Percentiles rank a stretch among this genome's conserved stretches.
Evolutionary conservation across 2,329 filamentous ascomycete species (phyloP).

Genomic region (Xylaria sp.): DNA sequence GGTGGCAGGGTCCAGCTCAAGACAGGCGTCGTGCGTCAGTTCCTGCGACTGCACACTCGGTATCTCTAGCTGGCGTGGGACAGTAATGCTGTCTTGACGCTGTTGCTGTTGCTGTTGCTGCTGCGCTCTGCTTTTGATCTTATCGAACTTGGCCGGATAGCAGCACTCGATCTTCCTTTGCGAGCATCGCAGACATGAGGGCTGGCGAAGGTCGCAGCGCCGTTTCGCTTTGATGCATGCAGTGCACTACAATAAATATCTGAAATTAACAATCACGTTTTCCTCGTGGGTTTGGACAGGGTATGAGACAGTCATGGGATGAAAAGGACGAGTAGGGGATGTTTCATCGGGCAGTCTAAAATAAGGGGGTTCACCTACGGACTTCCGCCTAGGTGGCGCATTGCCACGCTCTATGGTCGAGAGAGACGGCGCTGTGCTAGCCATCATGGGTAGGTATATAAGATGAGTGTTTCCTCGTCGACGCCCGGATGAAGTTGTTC

Average conservation of each 20-base stretch:
- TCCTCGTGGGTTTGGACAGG: background rate
- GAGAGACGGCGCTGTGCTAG: conserved; percentile 12
- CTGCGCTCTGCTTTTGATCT: background rate
- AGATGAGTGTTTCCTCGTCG: too few relatives aligned
- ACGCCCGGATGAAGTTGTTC: too few relatives aligned
- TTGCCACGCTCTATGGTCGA: conserved; percentile 20
- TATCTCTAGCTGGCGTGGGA: too few relatives aligned
- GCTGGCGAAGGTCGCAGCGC: conserved; percentile 21
- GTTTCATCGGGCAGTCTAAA: background rate
- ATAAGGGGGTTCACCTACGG: conserved; percentile 9
- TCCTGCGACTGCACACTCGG: background rate
- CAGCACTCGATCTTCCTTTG: conserved; percentile 18
- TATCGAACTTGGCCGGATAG: conserved; percentile 6
- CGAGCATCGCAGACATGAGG: conserved; percentile 19
- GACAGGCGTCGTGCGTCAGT: background rate
- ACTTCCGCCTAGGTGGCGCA: conserved; percentile 21
- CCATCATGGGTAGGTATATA: background rate
- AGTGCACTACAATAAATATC: conserved; percentile 11
- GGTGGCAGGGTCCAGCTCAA: background rate
- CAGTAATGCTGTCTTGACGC: background rate
- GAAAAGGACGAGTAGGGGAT: background rate
- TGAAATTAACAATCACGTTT: background rate
- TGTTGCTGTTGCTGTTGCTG: background rate
- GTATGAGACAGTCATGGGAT: background rate
- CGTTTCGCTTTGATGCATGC: conserved; percentile 22